Percentiles rank a stretch among this genome's conserved stretches.
Conservation (phyloP, 2,329 filamentous ascomycete species). For the Trichophyton equinum region DNA sequence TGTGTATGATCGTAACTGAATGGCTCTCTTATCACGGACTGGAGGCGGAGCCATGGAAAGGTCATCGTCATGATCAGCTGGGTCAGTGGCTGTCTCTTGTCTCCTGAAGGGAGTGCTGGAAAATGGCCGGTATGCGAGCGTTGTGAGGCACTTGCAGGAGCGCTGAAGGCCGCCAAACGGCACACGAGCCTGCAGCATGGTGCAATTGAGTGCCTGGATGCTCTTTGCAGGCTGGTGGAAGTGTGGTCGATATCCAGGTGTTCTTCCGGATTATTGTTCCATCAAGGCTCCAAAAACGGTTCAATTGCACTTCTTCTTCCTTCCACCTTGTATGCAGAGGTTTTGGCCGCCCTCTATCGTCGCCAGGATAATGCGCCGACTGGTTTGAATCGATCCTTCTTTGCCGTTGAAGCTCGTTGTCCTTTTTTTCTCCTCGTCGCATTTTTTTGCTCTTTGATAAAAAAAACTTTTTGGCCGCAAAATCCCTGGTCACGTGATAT, state of each 20-base stretch:
- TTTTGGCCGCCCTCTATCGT: neutral
- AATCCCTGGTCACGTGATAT: neutral
- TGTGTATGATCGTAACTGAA: slow-evolving; percentile 69
- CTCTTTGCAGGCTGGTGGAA: neutral
- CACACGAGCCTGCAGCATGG: slow-evolving; percentile 56
- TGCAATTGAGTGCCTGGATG: neutral
- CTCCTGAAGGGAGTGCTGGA: slow-evolving; percentile 34
- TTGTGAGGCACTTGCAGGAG: slow-evolving; percentile 36
- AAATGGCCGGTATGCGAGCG: slow-evolving; percentile 40
- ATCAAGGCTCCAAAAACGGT: neutral
- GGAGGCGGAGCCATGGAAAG: slow-evolving; percentile 36
- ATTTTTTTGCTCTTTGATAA: neutral
- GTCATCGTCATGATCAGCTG: slow-evolving; percentile 9
- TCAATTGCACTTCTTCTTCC: neutral
- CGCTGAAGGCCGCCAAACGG: slow-evolving; percentile 41
- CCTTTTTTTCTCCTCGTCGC: neutral
- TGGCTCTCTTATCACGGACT: slow-evolving; percentile 28
- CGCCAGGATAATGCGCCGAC: neutral
- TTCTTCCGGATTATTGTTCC: neutral
- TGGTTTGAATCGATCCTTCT: neutral
- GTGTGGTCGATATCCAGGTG: neutral
- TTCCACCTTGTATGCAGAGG: neutral
- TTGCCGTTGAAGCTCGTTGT: neutral
- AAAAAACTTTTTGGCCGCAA: neutral
- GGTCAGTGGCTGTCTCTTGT: slow-evolving; percentile 10